These are phyloP conservation scores for Filobasidium wieringae DNA, from an alignment of 768 basidiomycete species.

Conservation along the genomic window DNA sequence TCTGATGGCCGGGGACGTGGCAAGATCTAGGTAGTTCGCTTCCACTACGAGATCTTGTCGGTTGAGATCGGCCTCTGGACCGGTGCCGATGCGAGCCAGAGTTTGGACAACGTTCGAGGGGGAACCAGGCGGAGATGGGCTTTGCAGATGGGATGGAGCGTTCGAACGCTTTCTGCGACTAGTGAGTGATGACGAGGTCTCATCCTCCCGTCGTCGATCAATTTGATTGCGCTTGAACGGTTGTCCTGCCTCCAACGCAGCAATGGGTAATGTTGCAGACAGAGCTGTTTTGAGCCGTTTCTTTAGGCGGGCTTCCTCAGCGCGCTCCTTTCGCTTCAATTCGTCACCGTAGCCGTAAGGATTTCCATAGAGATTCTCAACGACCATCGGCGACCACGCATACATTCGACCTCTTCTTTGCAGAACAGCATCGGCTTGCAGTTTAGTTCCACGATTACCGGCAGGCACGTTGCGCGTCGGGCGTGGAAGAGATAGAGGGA, in stretches of 20 bases:
- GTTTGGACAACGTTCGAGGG: conserved; percentile 22
- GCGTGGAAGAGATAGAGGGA: not conserved
- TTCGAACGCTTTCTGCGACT: not conserved
- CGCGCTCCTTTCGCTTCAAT: not conserved
- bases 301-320: conserved; percentile 17
- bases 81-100: conserved; percentile 6
- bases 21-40: conserved; percentile 32
- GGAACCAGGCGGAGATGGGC: not conserved
- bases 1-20: conserved; percentile 31
- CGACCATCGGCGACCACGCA: conserved; percentile 33
- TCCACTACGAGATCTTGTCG: not conserved
- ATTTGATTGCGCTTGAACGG: not conserved
- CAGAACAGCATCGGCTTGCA: conserved; percentile 23
- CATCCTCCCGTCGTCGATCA: not conserved
- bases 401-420: conserved; percentile 34
- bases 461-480: not conserved
- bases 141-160: not conserved
- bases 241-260: conserved; percentile 24
- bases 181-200: too few species aligned
- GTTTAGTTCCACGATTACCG: conserved; percentile 35
- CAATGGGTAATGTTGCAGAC: conserved; percentile 24
- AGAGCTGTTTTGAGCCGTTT: conserved; percentile 25
- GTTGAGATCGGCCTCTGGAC: not conserved
- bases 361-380: conserved; percentile 20
- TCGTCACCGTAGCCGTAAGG: not conserved